A percentile compares a stretch with the other conserved stretches of the same genome.
Evolutionary conservation across 2,329 filamentous ascomycete species (phyloP).

Genomic region (Fusarium liriodendri): DNA sequence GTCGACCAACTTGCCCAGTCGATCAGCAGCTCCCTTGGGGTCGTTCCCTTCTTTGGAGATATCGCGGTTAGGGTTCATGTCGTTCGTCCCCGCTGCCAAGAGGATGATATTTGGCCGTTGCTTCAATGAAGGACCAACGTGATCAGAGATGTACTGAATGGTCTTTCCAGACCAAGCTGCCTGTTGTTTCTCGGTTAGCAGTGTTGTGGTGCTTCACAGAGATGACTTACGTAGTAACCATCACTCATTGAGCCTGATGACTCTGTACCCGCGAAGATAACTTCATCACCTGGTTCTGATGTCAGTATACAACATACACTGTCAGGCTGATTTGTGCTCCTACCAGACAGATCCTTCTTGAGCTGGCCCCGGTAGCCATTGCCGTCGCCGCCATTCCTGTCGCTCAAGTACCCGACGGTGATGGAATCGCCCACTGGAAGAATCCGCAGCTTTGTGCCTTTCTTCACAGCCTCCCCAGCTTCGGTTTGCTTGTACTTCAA

Average conservation of each 20-base stretch:
- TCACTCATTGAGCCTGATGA: neutral
- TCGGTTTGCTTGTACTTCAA: slow-evolving; percentile 1
- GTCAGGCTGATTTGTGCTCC: neutral
- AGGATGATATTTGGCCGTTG: slow-evolving; percentile 22
- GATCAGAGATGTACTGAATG: slow-evolving; percentile 22
- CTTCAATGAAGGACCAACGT: slow-evolving; percentile 2
- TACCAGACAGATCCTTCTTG: slow-evolving; percentile 8
- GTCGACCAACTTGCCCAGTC: slow-evolving; percentile 15
- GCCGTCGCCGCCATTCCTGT: slow-evolving; percentile 10
- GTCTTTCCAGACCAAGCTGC: slow-evolving; percentile 27
- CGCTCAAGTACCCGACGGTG: slow-evolving; percentile 14
- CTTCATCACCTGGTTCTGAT: neutral
- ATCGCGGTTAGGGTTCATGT: slow-evolving; percentile 13
- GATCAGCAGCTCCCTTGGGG: neutral
- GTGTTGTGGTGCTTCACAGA: neutral
- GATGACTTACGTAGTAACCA: slow-evolving; percentile 10
- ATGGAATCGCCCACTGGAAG: slow-evolving; percentile 21
- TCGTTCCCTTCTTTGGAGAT: slow-evolving; percentile 26
- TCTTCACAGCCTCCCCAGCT: slow-evolving; percentile 10
- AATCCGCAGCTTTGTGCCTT: neutral
- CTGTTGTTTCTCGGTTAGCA: neutral
- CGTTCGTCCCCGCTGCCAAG: slow-evolving; percentile 17
- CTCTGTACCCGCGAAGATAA: slow-evolving; percentile 18
- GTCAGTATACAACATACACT: neutral
- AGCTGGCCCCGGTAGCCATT: slow-evolving; percentile 12